Evolutionary conservation across 2,329 filamentous ascomycete genomes (phyloP).

Genomic region (Scopulariopsis brevicaulis): DNA sequence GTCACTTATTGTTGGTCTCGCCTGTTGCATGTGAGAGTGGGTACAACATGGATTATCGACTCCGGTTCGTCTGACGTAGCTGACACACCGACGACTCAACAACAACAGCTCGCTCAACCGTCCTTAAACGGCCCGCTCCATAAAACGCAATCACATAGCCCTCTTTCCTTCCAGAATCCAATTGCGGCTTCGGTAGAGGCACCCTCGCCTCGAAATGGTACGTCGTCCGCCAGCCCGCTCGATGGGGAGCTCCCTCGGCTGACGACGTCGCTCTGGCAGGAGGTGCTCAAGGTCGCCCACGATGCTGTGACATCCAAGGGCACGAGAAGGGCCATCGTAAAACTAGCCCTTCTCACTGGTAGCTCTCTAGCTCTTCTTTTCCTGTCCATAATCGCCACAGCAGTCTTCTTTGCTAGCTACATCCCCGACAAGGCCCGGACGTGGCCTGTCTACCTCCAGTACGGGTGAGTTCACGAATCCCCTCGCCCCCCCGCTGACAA

Average conservation of each 20-base stretch:
- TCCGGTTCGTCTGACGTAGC: not conserved
- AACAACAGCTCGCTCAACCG: not conserved
- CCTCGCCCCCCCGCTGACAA: not conserved
- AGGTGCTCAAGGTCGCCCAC: constrained; percentile 1
- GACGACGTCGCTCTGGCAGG: not conserved
- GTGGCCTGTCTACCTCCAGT: constrained; percentile 44
- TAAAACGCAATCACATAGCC: too few species aligned
- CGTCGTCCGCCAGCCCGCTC: not conserved
- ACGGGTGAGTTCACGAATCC: constrained; percentile 32
- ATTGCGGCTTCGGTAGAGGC: not conserved
- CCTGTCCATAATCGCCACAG: constrained; percentile 35
- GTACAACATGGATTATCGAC: too few species aligned
- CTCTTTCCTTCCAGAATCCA: not conserved
- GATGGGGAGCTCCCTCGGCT: not conserved
- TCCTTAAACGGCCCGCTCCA: too few species aligned
- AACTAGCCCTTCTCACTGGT: constrained; percentile 29
- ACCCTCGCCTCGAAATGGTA: not conserved
- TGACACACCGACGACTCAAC: not conserved
- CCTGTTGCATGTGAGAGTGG: too few species aligned
- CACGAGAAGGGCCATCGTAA: constrained; percentile 37
- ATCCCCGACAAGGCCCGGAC: constrained; percentile 42
- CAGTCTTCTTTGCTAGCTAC: constrained; percentile 43
- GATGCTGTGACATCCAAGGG: constrained; percentile 33
- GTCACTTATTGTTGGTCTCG: too few species aligned
- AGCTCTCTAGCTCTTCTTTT: constrained; percentile 31